These are phyloP conservation scores for Cyclospora cayetanensis DNA, from an alignment of 169 alveolate species.

Conservation along the genomic window DNA sequence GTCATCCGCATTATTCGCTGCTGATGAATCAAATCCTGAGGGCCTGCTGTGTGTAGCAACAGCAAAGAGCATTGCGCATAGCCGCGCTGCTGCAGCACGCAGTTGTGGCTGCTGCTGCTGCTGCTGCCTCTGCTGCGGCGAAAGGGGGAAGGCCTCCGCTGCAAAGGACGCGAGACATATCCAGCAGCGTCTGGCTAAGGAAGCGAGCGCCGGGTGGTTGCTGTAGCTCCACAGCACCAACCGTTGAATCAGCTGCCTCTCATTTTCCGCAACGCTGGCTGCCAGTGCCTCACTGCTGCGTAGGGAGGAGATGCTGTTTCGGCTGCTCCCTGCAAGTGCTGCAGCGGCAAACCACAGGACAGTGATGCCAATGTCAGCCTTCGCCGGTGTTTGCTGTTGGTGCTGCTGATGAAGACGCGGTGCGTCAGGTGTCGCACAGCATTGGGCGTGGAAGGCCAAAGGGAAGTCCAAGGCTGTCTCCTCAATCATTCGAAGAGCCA, in stretches of 20 bases:
- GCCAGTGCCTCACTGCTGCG: background rate
- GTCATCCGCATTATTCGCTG: background rate
- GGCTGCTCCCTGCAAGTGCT: background rate
- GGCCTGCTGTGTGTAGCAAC: background rate
- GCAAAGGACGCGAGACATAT: background rate
- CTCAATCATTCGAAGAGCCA: background rate
- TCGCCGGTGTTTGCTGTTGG: background rate
- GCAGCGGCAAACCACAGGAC: constrained; percentile 59
- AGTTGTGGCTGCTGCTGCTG: constrained; percentile 24
- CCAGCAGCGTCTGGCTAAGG: background rate
- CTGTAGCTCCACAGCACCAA: constrained; percentile 23
- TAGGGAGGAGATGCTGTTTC: background rate
- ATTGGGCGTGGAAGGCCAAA: background rate
- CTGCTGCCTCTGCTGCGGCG: constrained; percentile 2
- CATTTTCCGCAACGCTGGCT: background rate
- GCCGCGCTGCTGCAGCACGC: constrained; percentile 1
- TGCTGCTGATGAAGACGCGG: background rate
- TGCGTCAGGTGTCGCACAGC: no score
- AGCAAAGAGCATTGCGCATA: constrained; percentile 29
- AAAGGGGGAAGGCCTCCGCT: background rate
- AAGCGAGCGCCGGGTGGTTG: background rate
- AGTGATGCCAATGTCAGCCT: no score
- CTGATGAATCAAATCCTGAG: background rate
- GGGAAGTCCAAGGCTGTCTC: constrained; percentile 9
- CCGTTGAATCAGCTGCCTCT: constrained; percentile 37